Percentiles rank a stretch among this genome's conserved stretches.
These are phyloP conservation scores for Clathrus columnatus DNA, from an alignment of 768 basidiomycete species.

Conservation along the genomic window DNA sequence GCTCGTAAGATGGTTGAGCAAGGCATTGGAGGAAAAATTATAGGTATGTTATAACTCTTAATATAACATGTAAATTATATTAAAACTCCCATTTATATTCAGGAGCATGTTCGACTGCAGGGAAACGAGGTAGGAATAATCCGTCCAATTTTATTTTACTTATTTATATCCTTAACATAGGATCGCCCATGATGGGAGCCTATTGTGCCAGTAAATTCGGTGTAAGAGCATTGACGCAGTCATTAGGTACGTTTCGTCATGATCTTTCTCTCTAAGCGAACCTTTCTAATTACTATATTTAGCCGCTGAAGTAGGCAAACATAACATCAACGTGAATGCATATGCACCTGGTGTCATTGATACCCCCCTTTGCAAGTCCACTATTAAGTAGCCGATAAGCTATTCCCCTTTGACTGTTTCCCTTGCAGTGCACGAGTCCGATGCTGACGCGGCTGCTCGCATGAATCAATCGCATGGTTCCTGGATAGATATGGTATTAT, in stretches of 20 bases:
- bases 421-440: neutral
- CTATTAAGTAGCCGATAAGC: neutral
- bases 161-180: constrained; percentile 4
- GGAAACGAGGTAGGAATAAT: constrained; percentile 2
- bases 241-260: constrained; percentile 13
- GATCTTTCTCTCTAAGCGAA: neutral
- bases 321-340: constrained; percentile 36
- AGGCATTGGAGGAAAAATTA: constrained; percentile 9
- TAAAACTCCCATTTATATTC: neutral
- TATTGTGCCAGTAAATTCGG: constrained; percentile 18
- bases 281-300: neutral
- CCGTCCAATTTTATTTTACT: neutral
- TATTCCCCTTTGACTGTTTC: neutral
- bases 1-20: constrained; percentile 11
- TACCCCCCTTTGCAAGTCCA: constrained; percentile 15
- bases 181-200: constrained; percentile 13
- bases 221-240: constrained; percentile 19
- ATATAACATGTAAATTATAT: neutral
- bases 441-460: neutral
- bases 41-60: constrained; percentile 16
- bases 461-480: neutral
- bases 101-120: constrained; percentile 4
- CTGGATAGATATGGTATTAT: neutral
- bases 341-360: constrained; percentile 23
- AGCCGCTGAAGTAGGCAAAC: constrained; percentile 28